Evolutionary conservation across 345 rosid species (phyloP).

Genomic region (Lepidium sativum): DNA sequence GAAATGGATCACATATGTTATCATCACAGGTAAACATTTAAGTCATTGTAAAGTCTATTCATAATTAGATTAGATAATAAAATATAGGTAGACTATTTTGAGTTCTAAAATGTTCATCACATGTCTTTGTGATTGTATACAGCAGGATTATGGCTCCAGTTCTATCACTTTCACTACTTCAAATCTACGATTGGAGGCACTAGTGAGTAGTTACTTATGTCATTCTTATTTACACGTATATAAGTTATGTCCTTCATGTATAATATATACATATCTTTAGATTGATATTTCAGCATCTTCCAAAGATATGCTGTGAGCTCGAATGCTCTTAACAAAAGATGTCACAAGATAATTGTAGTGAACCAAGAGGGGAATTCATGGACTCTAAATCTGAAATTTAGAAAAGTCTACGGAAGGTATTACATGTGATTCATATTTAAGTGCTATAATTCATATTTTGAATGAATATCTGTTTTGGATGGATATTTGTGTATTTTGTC

Average conservation of each 20-base stretch:
- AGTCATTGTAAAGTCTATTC: too few species aligned
- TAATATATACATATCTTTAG: not conserved
- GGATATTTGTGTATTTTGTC: too few species aligned
- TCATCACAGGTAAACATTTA: too few species aligned
- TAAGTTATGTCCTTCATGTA: not conserved
- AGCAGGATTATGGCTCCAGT: too few species aligned
- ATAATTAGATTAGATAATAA: too few species aligned
- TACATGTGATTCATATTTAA: too few species aligned
- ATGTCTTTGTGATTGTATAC: too few species aligned
- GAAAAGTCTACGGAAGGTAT: not conserved
- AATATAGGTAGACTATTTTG: too few species aligned
- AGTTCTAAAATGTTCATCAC: too few species aligned
- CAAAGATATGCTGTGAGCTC: not conserved
- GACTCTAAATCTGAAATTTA: not conserved
- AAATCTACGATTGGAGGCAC: not conserved
- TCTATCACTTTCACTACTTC: conserved; percentile 10
- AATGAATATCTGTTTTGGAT: too few species aligned
- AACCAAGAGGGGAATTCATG: conserved; percentile 21
- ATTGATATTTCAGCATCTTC: conserved; percentile 2
- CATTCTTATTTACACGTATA: not conserved
- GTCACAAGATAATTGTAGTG: not conserved
- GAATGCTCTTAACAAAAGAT: not conserved
- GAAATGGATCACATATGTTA: too few species aligned
- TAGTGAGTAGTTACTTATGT: conserved; percentile 3
- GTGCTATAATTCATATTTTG: too few species aligned